These are phyloP conservation scores for Colletotrichum lupini DNA, from an alignment of 2,329 filamentous ascomycete genomes.

Conservation along the genomic window DNA sequence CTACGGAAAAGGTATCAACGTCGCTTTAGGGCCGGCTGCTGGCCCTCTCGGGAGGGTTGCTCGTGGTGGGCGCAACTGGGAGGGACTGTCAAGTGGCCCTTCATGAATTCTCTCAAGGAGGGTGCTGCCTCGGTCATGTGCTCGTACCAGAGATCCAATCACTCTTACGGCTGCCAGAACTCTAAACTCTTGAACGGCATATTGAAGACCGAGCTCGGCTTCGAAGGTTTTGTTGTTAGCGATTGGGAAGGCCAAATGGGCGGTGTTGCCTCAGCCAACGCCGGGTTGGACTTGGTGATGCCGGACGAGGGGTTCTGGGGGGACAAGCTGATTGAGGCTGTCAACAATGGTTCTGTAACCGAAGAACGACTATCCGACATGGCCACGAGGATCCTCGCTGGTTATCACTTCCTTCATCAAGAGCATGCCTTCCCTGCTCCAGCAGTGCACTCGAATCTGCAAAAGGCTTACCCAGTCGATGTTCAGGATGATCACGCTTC, in stretches of 20 bases:
- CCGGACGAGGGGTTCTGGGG: slow-evolving; percentile 59
- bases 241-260: slow-evolving; percentile 74
- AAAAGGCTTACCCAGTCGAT: slow-evolving; percentile 53
- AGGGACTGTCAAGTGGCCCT: slow-evolving; percentile 65
- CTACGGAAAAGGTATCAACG: slow-evolving; percentile 47
- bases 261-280: slow-evolving; percentile 69
- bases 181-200: slow-evolving; percentile 74
- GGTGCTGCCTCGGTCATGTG: slow-evolving; percentile 69
- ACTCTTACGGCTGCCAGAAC: slow-evolving; percentile 78
- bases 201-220: slow-evolving; percentile 70
- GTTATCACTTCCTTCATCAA: slow-evolving; percentile 67
- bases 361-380: slow-evolving; percentile 70
- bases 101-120: slow-evolving; percentile 73
- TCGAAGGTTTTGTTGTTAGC: slow-evolving; percentile 73
- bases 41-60: slow-evolving; percentile 46
- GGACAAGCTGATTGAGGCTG: slow-evolving; percentile 66
- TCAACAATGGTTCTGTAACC: slow-evolving; percentile 69
- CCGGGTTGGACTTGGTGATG: slow-evolving; percentile 81
- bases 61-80: slow-evolving; percentile 51
- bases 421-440: slow-evolving; percentile 55
- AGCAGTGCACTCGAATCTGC: slow-evolving; percentile 70
- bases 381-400: slow-evolving; percentile 67
- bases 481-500: slow-evolving; percentile 13
- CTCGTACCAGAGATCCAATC: slow-evolving; percentile 78
- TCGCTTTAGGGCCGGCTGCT: slow-evolving; percentile 47